These are phyloP conservation scores for Fusarium xylarioides DNA, from an alignment of 2,329 filamentous ascomycete genomes.

Conservation along the genomic window DNA sequence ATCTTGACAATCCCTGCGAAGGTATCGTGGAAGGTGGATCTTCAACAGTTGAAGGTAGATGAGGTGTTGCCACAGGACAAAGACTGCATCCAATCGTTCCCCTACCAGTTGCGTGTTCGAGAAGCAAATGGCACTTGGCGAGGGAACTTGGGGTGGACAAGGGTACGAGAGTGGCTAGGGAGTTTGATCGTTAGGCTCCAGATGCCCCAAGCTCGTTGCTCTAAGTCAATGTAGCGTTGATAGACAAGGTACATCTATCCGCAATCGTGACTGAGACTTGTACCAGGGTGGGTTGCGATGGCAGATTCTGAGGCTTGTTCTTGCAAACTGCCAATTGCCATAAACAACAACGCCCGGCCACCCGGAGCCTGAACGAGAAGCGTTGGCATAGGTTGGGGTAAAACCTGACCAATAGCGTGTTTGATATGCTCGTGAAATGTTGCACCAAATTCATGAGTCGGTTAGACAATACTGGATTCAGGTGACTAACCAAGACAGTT, in stretches of 20 bases:
- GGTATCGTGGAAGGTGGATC: slow-evolving; percentile 29
- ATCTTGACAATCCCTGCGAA: slow-evolving; percentile 21
- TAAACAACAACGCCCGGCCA: slow-evolving; percentile 15
- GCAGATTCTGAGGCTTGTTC: slow-evolving; percentile 3
- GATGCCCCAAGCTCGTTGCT: background rate
- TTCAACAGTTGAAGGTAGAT: slow-evolving; percentile 33
- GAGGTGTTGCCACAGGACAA: slow-evolving; percentile 18
- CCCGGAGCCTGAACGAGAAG: slow-evolving; percentile 15
- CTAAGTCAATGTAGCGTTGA: slow-evolving; percentile 3
- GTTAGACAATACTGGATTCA: slow-evolving; percentile 26
- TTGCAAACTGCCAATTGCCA: slow-evolving; percentile 9
- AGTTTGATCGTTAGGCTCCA: slow-evolving; percentile 10
- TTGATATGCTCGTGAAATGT: background rate
- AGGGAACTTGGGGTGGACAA: slow-evolving; percentile 22
- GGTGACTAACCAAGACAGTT: slow-evolving; percentile 12
- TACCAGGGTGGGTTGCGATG: slow-evolving; percentile 7
- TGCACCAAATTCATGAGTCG: slow-evolving; percentile 10
- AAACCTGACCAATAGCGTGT: slow-evolving; percentile 16
- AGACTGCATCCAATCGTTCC: slow-evolving; percentile 28
- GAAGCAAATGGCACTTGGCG: slow-evolving; percentile 26
- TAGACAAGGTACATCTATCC: slow-evolving; percentile 28
- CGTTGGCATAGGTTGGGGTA: slow-evolving; percentile 16
- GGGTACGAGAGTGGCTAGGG: slow-evolving; percentile 15
- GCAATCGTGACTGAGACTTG: slow-evolving; percentile 15
- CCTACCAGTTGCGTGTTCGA: slow-evolving; percentile 17